Conservation (phyloP, 805 yeast genomes). For the Wickerhamomyces silvicola region DNA sequence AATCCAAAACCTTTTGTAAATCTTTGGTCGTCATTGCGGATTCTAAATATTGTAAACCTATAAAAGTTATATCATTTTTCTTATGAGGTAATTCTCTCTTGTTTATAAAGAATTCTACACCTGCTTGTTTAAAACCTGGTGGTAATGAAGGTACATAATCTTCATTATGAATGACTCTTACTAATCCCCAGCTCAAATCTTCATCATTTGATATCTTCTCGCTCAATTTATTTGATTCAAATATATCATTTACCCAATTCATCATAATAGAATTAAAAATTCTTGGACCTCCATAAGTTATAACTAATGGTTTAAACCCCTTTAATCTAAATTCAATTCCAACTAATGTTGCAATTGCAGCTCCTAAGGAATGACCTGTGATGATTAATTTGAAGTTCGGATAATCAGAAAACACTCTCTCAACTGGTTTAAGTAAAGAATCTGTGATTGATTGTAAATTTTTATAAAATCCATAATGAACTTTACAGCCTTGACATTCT, state of each 20-base stretch:
- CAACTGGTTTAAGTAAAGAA: conserved; percentile 22
- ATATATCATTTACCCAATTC: conserved; percentile 47
- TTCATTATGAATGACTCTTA: conserved; percentile 49
- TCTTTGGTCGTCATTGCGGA: not conserved
- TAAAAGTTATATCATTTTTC: conserved; percentile 7
- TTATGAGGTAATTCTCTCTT: conserved; percentile 34
- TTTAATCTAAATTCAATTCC: conserved; percentile 56
- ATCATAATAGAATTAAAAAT: conserved; percentile 50
- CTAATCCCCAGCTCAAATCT: conserved; percentile 30
- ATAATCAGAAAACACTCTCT: conserved; percentile 28
- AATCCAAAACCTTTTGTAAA: conserved; percentile 6
- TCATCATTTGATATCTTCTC: conserved; percentile 11
- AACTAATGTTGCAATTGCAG: conserved; percentile 56
- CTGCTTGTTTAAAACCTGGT: conserved; percentile 32
- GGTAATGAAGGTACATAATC: conserved; percentile 61
- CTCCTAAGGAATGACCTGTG: conserved; percentile 76
- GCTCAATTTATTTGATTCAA: conserved; percentile 30
- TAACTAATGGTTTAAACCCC: conserved; percentile 48
- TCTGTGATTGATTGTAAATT: conserved; percentile 38
- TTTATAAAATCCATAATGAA: conserved; percentile 60
- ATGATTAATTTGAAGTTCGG: conserved; percentile 47
- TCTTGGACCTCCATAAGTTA: conserved; percentile 62
- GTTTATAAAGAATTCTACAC: conserved; percentile 26
- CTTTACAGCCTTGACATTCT: conserved; percentile 44
- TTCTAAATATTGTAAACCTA: conserved; percentile 6